Base-by-base conservation (phyloP, 179 eudicot species). In the Pouteria campechiana region DNA sequence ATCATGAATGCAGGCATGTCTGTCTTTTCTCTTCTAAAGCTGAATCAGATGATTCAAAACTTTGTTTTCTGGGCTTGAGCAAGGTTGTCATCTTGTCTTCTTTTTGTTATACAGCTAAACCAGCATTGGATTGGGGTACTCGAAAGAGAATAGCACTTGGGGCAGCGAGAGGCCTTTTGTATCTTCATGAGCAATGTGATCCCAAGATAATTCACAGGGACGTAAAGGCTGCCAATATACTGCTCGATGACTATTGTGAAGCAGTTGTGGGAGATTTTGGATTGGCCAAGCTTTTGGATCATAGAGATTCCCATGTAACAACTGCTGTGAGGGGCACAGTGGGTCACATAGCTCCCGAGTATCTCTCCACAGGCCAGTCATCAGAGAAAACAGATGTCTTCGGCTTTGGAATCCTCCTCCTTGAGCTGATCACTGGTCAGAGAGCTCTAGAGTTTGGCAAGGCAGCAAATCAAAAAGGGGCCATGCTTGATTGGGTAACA, bases 211-310 rank as follows among this genome's bases (percentile, higher is more conserved):
- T 85, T 48, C 95, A 81, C 48, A 65, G 95, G 60, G 95, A 85
- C 58, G 93, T 85, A 12, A 85, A 85, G 61, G 95, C 95, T 24
- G 95, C 95, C 55, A 85, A 85, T 29, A 81, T 85, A 41, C 50
- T 85, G 47, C 88, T 82, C 4, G 95, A 82, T 6, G 93, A 78
- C 41, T 37, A 61, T 37, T 86, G 65, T 35, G 93, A 86, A 52
- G 83, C 89, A 2, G 80, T 86, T 30, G 93, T 86, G 3, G 96
- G 96, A 42, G 96, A 86, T 65, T 83, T 86, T 30, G 96, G 96
- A 17, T 39, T 79, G 50, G 96, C 95, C 25, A 86, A 86, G 73
- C 78, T 86, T 19, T 63, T 86, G 53, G 96, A 86, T 60, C 93
- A 76, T 48, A 47, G 42, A 0, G 93, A 82, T 44, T 82, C 93